phyloP scores from a whole-genome alignment of 805 yeast genomes.

The Candida railenensis region DNA sequence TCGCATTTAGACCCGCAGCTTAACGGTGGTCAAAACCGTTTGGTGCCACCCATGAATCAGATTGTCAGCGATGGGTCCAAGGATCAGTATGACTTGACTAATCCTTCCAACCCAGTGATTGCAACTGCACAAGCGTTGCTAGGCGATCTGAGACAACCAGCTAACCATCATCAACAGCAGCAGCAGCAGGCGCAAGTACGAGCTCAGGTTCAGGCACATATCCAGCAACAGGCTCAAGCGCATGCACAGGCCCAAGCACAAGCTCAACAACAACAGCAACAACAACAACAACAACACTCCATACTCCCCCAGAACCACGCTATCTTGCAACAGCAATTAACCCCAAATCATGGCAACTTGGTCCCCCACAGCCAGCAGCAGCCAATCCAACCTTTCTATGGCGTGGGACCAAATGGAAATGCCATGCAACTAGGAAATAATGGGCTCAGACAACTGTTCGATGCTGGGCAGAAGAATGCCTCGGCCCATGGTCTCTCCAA shows the following conservation, averaged over 20 bases:
- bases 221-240: constrained; percentile 3
- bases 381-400: neutral
- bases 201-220: neutral
- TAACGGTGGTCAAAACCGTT: constrained; percentile 8
- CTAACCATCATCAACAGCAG: constrained; percentile 5
- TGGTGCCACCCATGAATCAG: constrained; percentile 5
- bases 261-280: neutral
- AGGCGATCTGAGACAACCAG: constrained; percentile 7
- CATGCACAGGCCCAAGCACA: constrained; percentile 1
- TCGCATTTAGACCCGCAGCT: constrained; percentile 16
- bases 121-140: constrained; percentile 16
- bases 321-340: constrained; percentile 12
- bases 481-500: constrained; percentile 4
- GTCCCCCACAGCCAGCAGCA: constrained; percentile 13
- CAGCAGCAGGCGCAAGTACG: constrained; percentile 7
- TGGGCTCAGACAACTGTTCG: constrained; percentile 6
- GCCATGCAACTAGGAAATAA: constrained; percentile 2
- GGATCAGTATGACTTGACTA: constrained; percentile 10
- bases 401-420: neutral
- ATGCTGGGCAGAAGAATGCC: constrained; percentile 13
- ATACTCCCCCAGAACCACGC: constrained; percentile 8
- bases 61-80: constrained; percentile 2
- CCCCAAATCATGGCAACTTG: constrained; percentile 15
- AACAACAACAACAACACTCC: constrained; percentile 5
- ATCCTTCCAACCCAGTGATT: constrained; percentile 13